Evolutionary conservation across 805 yeast genomes (phyloP).

Genomic region (Saccharomycopsis babjevae): DNA sequence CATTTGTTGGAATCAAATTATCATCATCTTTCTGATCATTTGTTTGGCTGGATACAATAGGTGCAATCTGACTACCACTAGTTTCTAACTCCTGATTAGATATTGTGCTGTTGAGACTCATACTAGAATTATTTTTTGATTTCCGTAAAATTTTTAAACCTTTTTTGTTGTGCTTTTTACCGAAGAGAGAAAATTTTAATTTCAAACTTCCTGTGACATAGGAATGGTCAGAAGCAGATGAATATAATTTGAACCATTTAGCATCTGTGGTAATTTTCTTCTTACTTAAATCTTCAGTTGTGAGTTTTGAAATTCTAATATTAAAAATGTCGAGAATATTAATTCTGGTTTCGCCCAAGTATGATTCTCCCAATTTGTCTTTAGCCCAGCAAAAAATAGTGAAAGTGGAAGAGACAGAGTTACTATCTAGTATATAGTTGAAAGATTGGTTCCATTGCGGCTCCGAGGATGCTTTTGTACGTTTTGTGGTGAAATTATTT

Average conservation of each 20-base stretch:
- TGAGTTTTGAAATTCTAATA: slow-evolving; percentile 19
- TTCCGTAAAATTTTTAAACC: slow-evolving; percentile 3
- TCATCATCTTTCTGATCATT: slow-evolving; percentile 3
- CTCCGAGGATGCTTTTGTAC: neutral
- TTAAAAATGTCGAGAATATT: slow-evolving; percentile 12
- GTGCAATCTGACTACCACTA: neutral
- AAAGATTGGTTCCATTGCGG: slow-evolving; percentile 13
- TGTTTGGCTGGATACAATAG: neutral
- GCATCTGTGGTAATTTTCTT: slow-evolving; percentile 20
- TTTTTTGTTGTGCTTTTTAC: slow-evolving; percentile 1
- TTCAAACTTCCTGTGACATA: slow-evolving; percentile 41
- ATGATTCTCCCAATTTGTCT: slow-evolving; percentile 4
- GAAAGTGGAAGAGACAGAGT: slow-evolving; percentile 5
- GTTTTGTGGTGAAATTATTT: slow-evolving; percentile 6
- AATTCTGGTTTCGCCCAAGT: slow-evolving; percentile 16
- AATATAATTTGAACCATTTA: slow-evolving; percentile 37
- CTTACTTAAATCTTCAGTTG: slow-evolving; percentile 6
- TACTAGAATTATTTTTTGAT: neutral
- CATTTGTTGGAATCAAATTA: neutral
- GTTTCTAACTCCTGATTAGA: neutral
- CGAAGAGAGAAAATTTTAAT: slow-evolving; percentile 18
- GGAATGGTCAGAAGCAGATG: slow-evolving; percentile 30
- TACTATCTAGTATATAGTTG: neutral
- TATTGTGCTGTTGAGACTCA: neutral
- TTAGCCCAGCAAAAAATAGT: slow-evolving; percentile 16